Base-by-base conservation (phyloP, 31 red algal genomes). In the Endocladia muricata region DNA sequence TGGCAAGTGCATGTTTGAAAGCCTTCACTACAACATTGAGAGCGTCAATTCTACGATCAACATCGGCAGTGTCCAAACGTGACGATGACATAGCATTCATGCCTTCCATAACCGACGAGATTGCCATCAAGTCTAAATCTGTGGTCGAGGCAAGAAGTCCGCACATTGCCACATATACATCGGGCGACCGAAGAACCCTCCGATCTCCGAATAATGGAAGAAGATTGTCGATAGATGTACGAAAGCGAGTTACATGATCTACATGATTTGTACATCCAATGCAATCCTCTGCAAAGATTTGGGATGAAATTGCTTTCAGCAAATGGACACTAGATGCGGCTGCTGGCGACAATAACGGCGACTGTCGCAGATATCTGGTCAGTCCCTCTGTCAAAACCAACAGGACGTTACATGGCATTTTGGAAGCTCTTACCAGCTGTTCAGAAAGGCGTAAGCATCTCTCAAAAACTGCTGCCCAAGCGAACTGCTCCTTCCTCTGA, bases 81-180 rank as follows among this genome's bases (percentile, higher is more conserved):
- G 78, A 48, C 47, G 43, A 37, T 22, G 70, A 35, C 91, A 83
- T 83, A 11, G 91, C 77, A 58, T 84, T 73, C 82, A 94, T 81
- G 6, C 29, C 17, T 37, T 37, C 74, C 38, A 94, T 49, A 35
- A 68, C 17, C 7, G 21, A 31, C 19, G 63, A 61, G 3, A 64
- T 79, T 61, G 55, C 60, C 32, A 44, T 25, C n/a, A 94, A 66
- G 22, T 90, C 86, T 68, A 36, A 35, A 19, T 33, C 38, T 44
- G 41, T 49, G 2, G 61, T 4, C 28, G 19, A 42, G 0, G 55
- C 42, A 23, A 90, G 44, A 23, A 82, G n/a, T 29, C 82, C 72
- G 56, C 86, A 90, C 21, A 90, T 41, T 13, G 69, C 77, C 2
- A 33, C 17, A 72, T 76, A 90, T 40, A 78, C 34, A 7, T 30